Evolutionary conservation across 176 grass and related monocot species (phyloP), one percentile per base, ranked within the genome.

Genomic region (Oryza australiensis): DNA sequence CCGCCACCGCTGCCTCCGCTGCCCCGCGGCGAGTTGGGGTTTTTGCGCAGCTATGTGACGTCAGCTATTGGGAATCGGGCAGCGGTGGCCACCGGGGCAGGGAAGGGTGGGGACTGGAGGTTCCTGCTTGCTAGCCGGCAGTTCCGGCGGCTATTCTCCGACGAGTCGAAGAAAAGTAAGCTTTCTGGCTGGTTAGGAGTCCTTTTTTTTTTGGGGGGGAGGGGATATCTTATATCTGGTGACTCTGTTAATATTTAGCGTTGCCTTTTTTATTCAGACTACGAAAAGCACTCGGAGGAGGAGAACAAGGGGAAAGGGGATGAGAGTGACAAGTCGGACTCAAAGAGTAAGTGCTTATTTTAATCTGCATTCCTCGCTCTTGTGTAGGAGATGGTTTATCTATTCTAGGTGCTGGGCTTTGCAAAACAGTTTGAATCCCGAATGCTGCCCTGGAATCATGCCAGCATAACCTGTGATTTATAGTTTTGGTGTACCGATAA

Each of bases 101-200:
- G 62, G 27, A 89, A 78, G 41, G 68, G 83, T 12, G 46, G 20
- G 23, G 86, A 89, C 40, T 93, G 90, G 88, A 89, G 86, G 87
- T 89, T 86, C 75, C 75, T 98, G 55, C 78, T 91, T 5, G 87
- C 86, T 42, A 93, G 79, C 68, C 81, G 82, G 64, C 87, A 82
- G 46, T 91, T 88, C 62, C 84, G 82, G 68, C 90, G 88, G 35
- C 85, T 88, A 7, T 91, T 91, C 59, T 89, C 62, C 40, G 84
- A 87, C 48, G 83, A 82, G 70, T 72, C 92, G 8, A 89, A 94
- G 38, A 94, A 98, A 67, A 88, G 95, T 93, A 89, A 91, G 85
- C 68, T 75, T 88, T 20, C 6, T 85, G 28, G 22, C 16, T 45
- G 62, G 75, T 82, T 77, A 37, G 23, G 10, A n/a, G n/a, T n/a